Percentiles rank a stretch among this genome's conserved stretches.
Evolutionary conservation across 192 early-diverging fungal genomes (phyloP).

Genomic region (Diversispora epigaea): DNA sequence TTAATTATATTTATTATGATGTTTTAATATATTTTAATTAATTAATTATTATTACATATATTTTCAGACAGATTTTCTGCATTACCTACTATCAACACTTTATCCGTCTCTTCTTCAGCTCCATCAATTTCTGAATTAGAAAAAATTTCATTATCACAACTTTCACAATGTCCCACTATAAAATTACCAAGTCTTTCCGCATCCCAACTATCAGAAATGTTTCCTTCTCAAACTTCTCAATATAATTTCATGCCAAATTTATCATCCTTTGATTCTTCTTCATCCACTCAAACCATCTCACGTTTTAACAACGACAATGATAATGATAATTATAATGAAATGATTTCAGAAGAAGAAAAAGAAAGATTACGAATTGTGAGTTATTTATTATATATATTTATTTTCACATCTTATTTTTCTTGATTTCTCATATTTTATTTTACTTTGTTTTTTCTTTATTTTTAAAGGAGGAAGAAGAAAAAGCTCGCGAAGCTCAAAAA

Average conservation of each 20-base stretch:
- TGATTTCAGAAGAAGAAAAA: background rate
- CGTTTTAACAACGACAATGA: background rate
- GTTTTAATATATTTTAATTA: background rate
- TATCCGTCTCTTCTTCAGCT: background rate
- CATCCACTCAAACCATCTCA: background rate
- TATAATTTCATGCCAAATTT: background rate
- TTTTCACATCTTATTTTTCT: background rate
- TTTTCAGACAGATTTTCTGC: background rate
- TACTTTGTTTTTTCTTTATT: background rate
- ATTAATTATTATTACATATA: background rate
- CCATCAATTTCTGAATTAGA: background rate
- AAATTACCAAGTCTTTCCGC: constrained; percentile 6
- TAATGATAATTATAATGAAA: background rate
- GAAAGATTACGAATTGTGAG: background rate
- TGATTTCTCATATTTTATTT: background rate
- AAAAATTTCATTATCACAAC: background rate
- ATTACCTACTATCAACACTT: background rate
- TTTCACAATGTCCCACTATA: background rate
- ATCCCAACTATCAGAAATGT: constrained; percentile 10
- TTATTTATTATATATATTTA: background rate
- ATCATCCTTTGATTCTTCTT: background rate
- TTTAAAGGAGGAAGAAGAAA: background rate
- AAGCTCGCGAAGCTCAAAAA: background rate
- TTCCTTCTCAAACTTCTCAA: background rate
- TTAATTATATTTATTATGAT: background rate